Base-by-base conservation (phyloP, 2,329 filamentous ascomycete species). In the Mycosphaerella sp. region DNA sequence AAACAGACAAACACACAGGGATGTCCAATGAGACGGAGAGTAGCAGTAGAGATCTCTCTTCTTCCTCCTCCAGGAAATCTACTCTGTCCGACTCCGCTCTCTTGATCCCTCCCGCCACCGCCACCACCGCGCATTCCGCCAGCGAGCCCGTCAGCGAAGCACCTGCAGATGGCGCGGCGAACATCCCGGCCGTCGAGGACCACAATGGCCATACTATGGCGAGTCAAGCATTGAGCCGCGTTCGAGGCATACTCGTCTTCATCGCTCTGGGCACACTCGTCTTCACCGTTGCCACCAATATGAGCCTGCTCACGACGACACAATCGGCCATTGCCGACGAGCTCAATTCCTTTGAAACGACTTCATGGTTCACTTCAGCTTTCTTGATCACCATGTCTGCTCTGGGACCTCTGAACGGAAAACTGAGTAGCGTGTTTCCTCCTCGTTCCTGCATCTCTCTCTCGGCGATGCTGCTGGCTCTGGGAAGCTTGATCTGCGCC, bases 301-400 rank as follows among this genome's bases (percentile, higher is more conserved):
- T 91, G 72, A 88, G 84, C 10, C 83, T 89, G 62, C 84, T 95
- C 66, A 87, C 87, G 5, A 91, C 89, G 53, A 87, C 86, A 1
- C 89, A 93, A 71, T 87, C 84, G 6, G 77, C 77, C 47, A 88
- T 95, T 60, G 87, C 88, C 2, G 79, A 78, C 6, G 87, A 92
- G 60, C 75, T 95, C 1, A 77, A 87, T 69, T 81, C 86, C 1
- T 90, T 89, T 64, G 82, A 84, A 53, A 75, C 82, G 52, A 83
- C 83, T 36, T 86, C 82, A 69, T 95, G 88, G 88, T 89, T 93
- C 67, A 89, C 86, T 6, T 88, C 86, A 32, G 78, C 85, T 2
- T 95, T 89, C 67, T 76, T 93, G 77, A 79, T 88, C 49, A 73
- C 76, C 23, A 72, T 77, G 68, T 78, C 77, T 31, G 79, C 78